Percentiles rank a stretch among this genome's conserved stretches.
Evolutionary conservation across 2,329 filamentous ascomycete species (phyloP).

Genomic region (Colletotrichum chlorophyti): DNA sequence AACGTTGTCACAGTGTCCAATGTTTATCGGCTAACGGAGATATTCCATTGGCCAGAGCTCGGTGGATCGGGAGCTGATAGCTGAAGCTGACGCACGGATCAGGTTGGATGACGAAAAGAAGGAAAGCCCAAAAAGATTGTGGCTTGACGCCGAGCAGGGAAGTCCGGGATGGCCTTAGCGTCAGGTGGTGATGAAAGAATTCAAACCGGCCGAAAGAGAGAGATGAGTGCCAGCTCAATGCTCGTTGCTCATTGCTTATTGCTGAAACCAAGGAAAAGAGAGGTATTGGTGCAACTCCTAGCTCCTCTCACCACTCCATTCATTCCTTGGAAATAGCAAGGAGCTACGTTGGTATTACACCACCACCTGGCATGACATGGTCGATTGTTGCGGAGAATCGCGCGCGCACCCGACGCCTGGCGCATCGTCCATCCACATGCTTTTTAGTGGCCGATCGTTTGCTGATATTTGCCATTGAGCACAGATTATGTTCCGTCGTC

Average conservation of each 20-base stretch:
- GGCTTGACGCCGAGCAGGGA: conserved; percentile 20
- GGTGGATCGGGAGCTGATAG: background rate
- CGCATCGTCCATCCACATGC: background rate
- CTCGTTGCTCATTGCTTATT: background rate
- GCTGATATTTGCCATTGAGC: conserved; percentile 5
- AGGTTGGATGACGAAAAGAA: conserved; percentile 23
- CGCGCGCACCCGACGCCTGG: background rate
- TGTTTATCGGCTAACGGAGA: background rate
- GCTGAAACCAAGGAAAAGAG: too few species aligned
- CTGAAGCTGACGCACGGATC: conserved; percentile 20
- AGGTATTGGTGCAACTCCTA: too few species aligned
- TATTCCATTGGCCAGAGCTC: conserved; percentile 19
- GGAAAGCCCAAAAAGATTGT: conserved; percentile 4
- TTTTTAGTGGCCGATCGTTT: background rate
- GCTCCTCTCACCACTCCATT: too few species aligned
- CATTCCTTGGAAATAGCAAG: too few species aligned
- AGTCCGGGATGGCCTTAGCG: conserved; percentile 24
- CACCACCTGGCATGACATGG: too few species aligned
- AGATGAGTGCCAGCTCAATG: too few species aligned
- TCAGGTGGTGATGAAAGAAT: conserved; percentile 23
- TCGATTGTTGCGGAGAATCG: too few species aligned
- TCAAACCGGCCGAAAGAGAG: background rate
- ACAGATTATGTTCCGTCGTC: conserved; percentile 26
- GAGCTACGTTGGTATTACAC: too few species aligned
- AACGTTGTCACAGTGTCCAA: background rate